Base-by-base conservation (phyloP, 164 flowering plant species). In the Chloranthus sessilifolius region DNA sequence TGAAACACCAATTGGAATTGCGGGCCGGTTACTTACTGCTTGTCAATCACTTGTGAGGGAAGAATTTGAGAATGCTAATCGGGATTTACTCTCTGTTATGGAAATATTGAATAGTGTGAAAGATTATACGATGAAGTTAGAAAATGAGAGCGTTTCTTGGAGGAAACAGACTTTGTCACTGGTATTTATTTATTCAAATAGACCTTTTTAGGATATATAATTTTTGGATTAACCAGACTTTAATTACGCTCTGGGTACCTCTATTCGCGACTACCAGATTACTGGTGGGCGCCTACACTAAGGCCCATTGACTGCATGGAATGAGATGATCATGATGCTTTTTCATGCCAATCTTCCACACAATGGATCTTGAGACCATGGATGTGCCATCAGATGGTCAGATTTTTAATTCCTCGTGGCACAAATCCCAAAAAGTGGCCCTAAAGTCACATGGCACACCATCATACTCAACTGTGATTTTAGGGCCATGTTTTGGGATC, bases 1-100 rank as follows among this genome's bases (percentile, higher is more conserved):
- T 52, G 88, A 72, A 73, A 92, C 98, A 39, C 98, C 96, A 16
- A 59, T 88, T 45, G 60, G 62, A 56, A 88, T 92, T 66, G 89
- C 98, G 9, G 91, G 85, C 24, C 74, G 81, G 42, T 52, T 92
- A 23, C 72, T 92, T 50, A 67, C 74, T 57, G 60, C 89, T 28
- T 80, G 85, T 64, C 79, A 81, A 58, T 60, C 64, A 50, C 74
- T 72, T 40, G 76, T 74, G 43, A 74, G 69, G 50, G 65, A 82
- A 62, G 89, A 88, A 16, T 62, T 49, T 47, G 69, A 68, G 55
- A 43, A 54, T 66, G 91, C 91, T 46, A 67, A 65, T 41, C 66
- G 81, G 62, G 96, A 92, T 63, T 72, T 92, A 64, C 48, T 50
- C 21, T 61, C 71, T 23, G 67, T 82, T 25, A 71, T 70, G 53